Percentiles rank a stretch among this genome's conserved stretches.
phyloP scores from a whole-genome alignment of 148 eudicot species.

The Selenicereus undatus region DNA sequence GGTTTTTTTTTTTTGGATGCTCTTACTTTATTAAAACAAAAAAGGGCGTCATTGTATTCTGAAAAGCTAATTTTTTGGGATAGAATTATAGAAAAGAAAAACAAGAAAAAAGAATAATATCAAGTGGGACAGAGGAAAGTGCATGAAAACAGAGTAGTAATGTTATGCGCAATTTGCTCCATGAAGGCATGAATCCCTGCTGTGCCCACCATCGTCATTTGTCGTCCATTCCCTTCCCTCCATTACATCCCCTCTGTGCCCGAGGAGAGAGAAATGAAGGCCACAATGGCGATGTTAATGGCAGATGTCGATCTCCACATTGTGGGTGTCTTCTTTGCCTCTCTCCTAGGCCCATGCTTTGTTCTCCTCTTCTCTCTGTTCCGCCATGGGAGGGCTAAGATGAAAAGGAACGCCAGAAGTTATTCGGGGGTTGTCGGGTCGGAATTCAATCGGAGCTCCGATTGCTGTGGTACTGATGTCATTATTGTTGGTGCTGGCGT shows the following conservation, averaged over 20 bases:
- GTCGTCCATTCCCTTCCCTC: neutral
- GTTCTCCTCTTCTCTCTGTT: slow-evolving; percentile 24
- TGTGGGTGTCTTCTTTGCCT: slow-evolving; percentile 28
- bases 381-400: slow-evolving; percentile 4
- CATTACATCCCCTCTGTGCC: neutral
- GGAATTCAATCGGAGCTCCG: slow-evolving; percentile 36
- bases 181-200: neutral
- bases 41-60: too few species aligned
- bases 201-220: neutral
- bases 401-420: neutral
- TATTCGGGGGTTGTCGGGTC: slow-evolving; percentile 4
- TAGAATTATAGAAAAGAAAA: too few species aligned
- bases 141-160: too few species aligned
- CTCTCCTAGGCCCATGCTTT: slow-evolving; percentile 33
- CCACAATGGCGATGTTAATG: neutral
- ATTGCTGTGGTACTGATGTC: slow-evolving; percentile 35
- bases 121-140: too few species aligned
- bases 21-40: too few species aligned
- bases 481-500: slow-evolving; percentile 76
- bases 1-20: too few species aligned
- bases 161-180: neutral
- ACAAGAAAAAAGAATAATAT: too few species aligned
- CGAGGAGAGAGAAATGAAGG: neutral
- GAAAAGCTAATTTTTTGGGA: too few species aligned
- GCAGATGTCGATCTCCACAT: slow-evolving; percentile 25